phyloP scores from a whole-genome alignment of 129 eudicot genomes.

The Calendula officinalis region DNA sequence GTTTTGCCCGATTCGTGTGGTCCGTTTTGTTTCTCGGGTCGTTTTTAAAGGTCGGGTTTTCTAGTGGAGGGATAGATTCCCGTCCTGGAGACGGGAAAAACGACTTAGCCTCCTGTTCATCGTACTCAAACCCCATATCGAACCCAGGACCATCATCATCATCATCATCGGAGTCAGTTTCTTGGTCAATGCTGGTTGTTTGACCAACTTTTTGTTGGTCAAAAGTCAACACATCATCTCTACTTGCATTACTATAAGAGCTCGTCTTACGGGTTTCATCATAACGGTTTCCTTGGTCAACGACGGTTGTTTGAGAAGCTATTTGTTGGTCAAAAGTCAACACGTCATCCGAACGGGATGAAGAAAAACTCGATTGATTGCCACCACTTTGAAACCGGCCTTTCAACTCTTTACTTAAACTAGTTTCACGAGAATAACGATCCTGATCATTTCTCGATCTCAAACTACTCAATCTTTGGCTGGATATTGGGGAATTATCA shows the following conservation, averaged over 20 bases:
- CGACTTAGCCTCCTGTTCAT: slow-evolving; percentile 44
- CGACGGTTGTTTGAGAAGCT: slow-evolving; percentile 23
- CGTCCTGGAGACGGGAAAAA: slow-evolving; percentile 43
- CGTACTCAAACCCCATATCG: slow-evolving; percentile 43
- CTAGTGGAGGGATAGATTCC: slow-evolving; percentile 20
- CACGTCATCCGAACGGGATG: slow-evolving; percentile 35
- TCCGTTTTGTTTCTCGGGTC: slow-evolving; percentile 14
- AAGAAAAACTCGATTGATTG: slow-evolving; percentile 25
- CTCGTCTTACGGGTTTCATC: slow-evolving; percentile 26
- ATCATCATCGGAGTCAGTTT: slow-evolving; percentile 50
- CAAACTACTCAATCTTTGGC: slow-evolving; percentile 28
- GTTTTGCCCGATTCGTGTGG: neutral
- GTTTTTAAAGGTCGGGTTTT: slow-evolving; percentile 22
- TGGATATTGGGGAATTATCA: slow-evolving; percentile 20
- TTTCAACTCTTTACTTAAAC: slow-evolving; percentile 12
- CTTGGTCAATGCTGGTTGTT: too few species aligned
- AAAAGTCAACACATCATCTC: slow-evolving; percentile 18
- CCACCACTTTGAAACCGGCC: slow-evolving; percentile 16
- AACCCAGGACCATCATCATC: slow-evolving; percentile 38
- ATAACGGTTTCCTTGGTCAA: slow-evolving; percentile 25
- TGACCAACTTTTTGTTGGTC: too few species aligned
- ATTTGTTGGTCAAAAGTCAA: slow-evolving; percentile 25
- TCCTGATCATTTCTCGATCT: slow-evolving; percentile 35
- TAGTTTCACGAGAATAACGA: slow-evolving; percentile 22
- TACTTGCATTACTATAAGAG: slow-evolving; percentile 24